phyloP scores from a whole-genome alignment of 2,329 filamentous ascomycete genomes.

The Exophiala dermatitidis region DNA sequence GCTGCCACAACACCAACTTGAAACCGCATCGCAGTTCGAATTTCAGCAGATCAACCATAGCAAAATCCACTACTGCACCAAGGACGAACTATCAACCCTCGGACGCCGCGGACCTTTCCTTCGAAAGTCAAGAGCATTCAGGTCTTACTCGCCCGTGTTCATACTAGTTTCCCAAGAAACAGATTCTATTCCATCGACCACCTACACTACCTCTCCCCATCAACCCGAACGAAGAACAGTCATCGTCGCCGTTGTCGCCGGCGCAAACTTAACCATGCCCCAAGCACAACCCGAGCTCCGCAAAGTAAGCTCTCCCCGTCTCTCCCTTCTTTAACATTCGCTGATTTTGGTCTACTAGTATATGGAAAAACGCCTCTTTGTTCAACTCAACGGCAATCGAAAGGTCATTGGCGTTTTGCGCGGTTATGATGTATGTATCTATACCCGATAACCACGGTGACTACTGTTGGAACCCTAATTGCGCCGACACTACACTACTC shows the following conservation, averaged over 20 bases:
- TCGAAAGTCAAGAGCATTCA: neutral
- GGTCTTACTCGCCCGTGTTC: neutral
- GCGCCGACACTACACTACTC: no score
- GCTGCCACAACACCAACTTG: no score
- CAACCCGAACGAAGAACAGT: neutral
- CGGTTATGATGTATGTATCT: slow-evolving; percentile 77
- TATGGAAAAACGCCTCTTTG: slow-evolving; percentile 97
- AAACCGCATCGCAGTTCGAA: no score
- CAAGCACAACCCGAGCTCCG: slow-evolving; percentile 98
- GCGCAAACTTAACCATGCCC: slow-evolving; percentile 57
- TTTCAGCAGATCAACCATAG: neutral
- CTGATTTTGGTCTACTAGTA: slow-evolving; percentile 54
- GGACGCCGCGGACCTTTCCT: neutral
- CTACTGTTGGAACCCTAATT: no score
- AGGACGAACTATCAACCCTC: neutral
- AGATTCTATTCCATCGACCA: neutral
- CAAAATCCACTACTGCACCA: neutral
- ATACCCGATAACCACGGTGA: no score
- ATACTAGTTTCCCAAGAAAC: no score
- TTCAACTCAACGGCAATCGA: slow-evolving; percentile 94
- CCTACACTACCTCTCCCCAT: neutral
- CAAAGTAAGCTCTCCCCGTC: slow-evolving; percentile 58
- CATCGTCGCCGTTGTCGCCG: neutral
- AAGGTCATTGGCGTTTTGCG: slow-evolving; percentile 92
- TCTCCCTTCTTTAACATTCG: neutral